phyloP scores from a whole-genome alignment of 1,284 basidiomycete genomes.

The Sanghuangporus baumii region DNA sequence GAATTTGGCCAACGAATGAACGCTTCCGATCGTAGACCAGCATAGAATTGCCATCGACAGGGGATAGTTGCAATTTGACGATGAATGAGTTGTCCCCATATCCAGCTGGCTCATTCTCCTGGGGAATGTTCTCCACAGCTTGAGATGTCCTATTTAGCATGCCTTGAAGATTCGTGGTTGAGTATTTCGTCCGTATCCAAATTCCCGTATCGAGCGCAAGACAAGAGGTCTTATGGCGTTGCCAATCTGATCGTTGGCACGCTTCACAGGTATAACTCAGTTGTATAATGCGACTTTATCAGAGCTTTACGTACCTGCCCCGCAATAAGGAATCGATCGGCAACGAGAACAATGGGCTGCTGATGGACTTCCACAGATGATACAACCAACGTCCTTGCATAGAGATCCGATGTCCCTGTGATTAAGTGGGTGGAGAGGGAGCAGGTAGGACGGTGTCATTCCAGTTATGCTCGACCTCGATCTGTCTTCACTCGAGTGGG shows the following conservation, averaged over 20 bases:
- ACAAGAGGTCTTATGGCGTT: conserved; percentile 4
- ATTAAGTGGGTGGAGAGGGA: conserved; percentile 2
- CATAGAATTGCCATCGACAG: background rate
- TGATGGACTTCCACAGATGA: conserved; percentile 1
- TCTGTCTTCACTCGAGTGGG: background rate
- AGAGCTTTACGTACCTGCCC: conserved; percentile 1
- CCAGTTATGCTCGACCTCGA: background rate
- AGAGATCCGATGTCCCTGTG: conserved; percentile 8
- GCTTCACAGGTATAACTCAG: background rate
- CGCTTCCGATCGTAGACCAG: conserved; percentile 9
- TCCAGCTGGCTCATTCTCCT: background rate
- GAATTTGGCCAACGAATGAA: background rate
- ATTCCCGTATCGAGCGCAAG: background rate
- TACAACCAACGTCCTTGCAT: conserved; percentile 5
- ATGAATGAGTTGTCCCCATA: conserved; percentile 9
- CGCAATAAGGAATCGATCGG: conserved; percentile 10
- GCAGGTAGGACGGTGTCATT: background rate
- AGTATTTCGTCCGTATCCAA: background rate
- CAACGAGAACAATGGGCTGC: conserved; percentile 3
- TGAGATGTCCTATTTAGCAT: background rate
- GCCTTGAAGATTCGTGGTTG: background rate
- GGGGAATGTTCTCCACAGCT: background rate
- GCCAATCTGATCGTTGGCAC: conserved; percentile 10
- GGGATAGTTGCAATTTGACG: conserved; percentile 5
- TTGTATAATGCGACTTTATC: background rate